Conservation (phyloP, 441 rosid genomes). For the Eutrema salsugineum region DNA sequence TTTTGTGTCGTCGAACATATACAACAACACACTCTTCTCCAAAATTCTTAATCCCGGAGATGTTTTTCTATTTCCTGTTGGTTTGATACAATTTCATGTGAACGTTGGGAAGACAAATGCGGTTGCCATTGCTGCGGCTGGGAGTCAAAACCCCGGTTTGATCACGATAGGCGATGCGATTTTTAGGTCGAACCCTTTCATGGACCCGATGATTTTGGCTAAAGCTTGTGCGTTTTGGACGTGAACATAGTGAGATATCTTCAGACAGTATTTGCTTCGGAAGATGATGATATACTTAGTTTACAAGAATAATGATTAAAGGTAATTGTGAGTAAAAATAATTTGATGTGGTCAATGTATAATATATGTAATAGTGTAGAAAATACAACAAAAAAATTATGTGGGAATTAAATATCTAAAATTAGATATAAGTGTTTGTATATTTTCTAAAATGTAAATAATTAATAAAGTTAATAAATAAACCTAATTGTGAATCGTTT, state of each 20-base stretch:
- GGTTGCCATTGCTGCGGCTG: conserved; percentile 24
- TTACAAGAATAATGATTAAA: neutral
- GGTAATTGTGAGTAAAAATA: too few relatives aligned
- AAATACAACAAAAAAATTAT: too few relatives aligned
- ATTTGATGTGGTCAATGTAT: neutral
- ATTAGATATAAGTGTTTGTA: too few relatives aligned
- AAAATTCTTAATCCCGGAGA: conserved; percentile 33
- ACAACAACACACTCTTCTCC: conserved; percentile 19
- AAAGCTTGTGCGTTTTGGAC: conserved; percentile 19
- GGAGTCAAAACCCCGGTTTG: conserved; percentile 37
- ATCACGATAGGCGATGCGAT: conserved; percentile 21
- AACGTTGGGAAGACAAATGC: conserved; percentile 31
- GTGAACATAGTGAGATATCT: conserved; percentile 6
- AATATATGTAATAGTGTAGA: neutral
- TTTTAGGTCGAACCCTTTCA: conserved; percentile 24
- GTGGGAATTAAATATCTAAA: too few relatives aligned
- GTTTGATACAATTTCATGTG: conserved; percentile 35
- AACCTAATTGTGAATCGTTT: too few relatives aligned
- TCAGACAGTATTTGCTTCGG: neutral
- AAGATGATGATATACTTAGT: neutral
- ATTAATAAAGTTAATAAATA: too few relatives aligned
- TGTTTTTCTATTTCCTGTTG: conserved; percentile 32
- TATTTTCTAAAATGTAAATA: too few relatives aligned
- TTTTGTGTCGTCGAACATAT: conserved; percentile 37
- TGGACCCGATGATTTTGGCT: neutral